Evolutionary conservation across 257 asterid species (phyloP).

Genomic region (Gentiana dahurica): DNA sequence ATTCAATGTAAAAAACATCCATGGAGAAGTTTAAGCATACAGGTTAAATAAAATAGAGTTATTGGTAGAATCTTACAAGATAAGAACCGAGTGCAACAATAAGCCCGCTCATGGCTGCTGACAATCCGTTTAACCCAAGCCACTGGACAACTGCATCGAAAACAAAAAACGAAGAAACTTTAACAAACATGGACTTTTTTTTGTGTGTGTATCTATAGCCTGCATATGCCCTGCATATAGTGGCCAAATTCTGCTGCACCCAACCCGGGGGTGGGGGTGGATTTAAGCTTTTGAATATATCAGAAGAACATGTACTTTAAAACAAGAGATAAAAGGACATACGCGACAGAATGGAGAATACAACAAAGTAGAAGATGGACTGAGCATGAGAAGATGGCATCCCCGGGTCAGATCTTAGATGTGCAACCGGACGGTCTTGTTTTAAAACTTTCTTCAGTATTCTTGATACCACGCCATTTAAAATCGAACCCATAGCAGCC

Average conservation of each 20-base stretch:
- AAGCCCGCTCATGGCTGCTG: slow-evolving; percentile 30
- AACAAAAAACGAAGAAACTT: not conserved
- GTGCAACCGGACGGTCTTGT: slow-evolving; percentile 62
- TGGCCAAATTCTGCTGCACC: too few species aligned
- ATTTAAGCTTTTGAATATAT: too few species aligned
- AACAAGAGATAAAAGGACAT: slow-evolving; percentile 9
- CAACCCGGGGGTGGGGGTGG: too few species aligned
- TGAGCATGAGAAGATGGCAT: slow-evolving; percentile 96
- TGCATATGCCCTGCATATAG: too few species aligned
- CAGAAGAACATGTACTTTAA: not conserved
- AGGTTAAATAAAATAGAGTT: not conserved
- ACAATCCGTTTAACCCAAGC: slow-evolving; percentile 42
- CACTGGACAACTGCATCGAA: slow-evolving; percentile 43
- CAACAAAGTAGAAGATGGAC: slow-evolving; percentile 36
- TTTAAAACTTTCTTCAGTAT: slow-evolving; percentile 45
- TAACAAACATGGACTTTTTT: too few species aligned
- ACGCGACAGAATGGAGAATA: slow-evolving; percentile 44
- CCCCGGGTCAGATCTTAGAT: slow-evolving; percentile 71
- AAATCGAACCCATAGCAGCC: slow-evolving; percentile 47
- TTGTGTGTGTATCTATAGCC: too few species aligned
- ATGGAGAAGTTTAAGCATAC: not conserved
- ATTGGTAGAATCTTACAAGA: slow-evolving; percentile 40
- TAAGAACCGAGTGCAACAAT: slow-evolving; percentile 39
- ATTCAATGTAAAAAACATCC: too few species aligned
- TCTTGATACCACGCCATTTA: slow-evolving; percentile 37